Evolutionary conservation across 352 stramenopile genomes (phyloP).

Genomic region (Phytophthora niederhauseri): DNA sequence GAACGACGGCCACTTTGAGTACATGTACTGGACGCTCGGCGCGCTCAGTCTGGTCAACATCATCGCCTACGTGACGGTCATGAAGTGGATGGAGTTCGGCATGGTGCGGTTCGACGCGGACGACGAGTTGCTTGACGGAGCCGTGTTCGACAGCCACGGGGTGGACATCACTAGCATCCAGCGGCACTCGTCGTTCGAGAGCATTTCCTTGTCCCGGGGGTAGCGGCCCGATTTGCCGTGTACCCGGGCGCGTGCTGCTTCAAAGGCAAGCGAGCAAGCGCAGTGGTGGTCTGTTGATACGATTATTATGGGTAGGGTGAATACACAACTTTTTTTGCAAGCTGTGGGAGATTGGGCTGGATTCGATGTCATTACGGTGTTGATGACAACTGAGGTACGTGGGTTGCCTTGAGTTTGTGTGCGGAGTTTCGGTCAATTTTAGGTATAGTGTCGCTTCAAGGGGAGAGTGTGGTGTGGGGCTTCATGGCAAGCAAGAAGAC

Average conservation of each 20-base stretch:
- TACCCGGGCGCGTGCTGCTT: slow-evolving; percentile 13
- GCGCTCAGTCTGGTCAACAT: slow-evolving; percentile 78
- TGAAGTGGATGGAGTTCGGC: slow-evolving; percentile 90
- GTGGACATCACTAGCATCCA: slow-evolving; percentile 74
- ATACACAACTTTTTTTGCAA: slow-evolving; percentile 31
- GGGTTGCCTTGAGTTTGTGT: neutral
- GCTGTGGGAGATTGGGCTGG: neutral
- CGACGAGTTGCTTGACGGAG: slow-evolving; percentile 66
- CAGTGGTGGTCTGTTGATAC: slow-evolving; percentile 36
- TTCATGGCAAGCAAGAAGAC: slow-evolving; percentile 46
- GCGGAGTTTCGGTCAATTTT: slow-evolving; percentile 3
- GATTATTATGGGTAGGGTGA: slow-evolving; percentile 48
- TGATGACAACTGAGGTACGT: neutral
- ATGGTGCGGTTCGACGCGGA: slow-evolving; percentile 80
- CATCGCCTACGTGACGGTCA: slow-evolving; percentile 72
- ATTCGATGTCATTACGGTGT: neutral
- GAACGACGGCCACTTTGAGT: slow-evolving; percentile 87
- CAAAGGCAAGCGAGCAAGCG: slow-evolving; percentile 5
- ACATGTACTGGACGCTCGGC: slow-evolving; percentile 90
- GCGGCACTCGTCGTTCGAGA: slow-evolving; percentile 81
- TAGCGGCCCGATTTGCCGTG: slow-evolving; percentile 18
- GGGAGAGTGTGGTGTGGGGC: neutral
- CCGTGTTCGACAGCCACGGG: slow-evolving; percentile 63
- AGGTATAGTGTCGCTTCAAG: slow-evolving; percentile 1
- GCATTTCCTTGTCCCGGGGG: slow-evolving; percentile 63